These are phyloP conservation scores for Dichomitus squalens DNA, from an alignment of 1,284 basidiomycete species.

Conservation along the genomic window DNA sequence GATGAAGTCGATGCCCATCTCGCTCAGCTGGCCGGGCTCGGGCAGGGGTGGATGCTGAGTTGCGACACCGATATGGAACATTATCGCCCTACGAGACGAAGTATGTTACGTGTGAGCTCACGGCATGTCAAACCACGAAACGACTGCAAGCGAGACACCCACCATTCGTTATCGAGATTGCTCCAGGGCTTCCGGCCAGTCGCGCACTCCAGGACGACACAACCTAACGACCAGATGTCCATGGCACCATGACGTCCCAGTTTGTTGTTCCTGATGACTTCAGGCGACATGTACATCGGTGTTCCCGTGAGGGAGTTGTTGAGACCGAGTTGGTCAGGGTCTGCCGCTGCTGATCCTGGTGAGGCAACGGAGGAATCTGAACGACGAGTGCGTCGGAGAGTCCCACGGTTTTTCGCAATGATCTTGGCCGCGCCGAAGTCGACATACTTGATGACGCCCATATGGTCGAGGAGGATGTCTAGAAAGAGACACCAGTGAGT, in stretches of 20 bases:
- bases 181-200: slow-evolving; percentile 98
- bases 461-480: slow-evolving; percentile 96
- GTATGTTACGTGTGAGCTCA: neutral
- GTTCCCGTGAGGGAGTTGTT: slow-evolving; percentile 95
- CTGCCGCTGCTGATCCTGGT: slow-evolving; percentile 13
- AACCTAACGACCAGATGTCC: slow-evolving; percentile 98
- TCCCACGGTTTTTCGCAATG: slow-evolving; percentile 90
- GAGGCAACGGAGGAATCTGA: slow-evolving; percentile 35
- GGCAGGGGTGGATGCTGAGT: slow-evolving; percentile 97
- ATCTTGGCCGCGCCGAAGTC: slow-evolving; percentile 99
- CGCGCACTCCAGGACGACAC: slow-evolving; percentile 94
- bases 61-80: slow-evolving; percentile 99
- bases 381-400: slow-evolving; percentile 77
- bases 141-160: slow-evolving; percentile 29
- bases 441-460: slow-evolving; percentile 95
- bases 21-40: slow-evolving; percentile 87
- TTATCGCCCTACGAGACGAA: slow-evolving; percentile 77
- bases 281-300: slow-evolving; percentile 99
- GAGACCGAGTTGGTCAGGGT: slow-evolving; percentile 44
- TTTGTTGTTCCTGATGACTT: slow-evolving; percentile 93
- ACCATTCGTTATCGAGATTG: slow-evolving; percentile 99
- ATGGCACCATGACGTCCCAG: slow-evolving; percentile 92
- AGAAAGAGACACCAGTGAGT: slow-evolving; percentile 2
- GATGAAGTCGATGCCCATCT: slow-evolving; percentile 93
- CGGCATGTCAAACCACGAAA: neutral